Evolutionary conservation across 192 early-diverging fungal species (phyloP).

Genomic region (Coemansia sp.): DNA sequence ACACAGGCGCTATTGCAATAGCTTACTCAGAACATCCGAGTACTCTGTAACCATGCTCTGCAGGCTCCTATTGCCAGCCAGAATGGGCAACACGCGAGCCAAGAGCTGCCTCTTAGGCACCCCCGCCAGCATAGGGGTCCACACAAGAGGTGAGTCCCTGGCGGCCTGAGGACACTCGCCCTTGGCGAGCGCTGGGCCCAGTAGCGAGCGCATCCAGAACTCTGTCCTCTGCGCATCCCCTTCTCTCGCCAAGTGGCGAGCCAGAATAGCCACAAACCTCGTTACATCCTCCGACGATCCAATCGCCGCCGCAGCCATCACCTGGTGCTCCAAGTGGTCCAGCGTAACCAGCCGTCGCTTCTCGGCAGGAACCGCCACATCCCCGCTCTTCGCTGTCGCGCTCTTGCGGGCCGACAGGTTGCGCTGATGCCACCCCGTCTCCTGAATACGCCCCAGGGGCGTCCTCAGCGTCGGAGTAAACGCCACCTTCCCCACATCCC

Average conservation of each 20-base stretch:
- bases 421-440: constrained; percentile 16
- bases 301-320: constrained; percentile 15
- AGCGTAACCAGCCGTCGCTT: constrained; percentile 23
- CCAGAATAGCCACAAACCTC: constrained; percentile 20
- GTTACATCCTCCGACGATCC: constrained; percentile 19
- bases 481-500: neutral
- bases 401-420: neutral
- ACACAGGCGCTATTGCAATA: neutral
- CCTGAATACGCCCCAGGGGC: constrained; percentile 18
- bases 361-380: neutral
- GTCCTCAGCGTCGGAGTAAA: neutral
- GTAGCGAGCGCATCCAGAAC: constrained; percentile 36
- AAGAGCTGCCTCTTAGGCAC: constrained; percentile 67
- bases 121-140: constrained; percentile 27
- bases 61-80: constrained; percentile 66
- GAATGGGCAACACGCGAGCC: constrained; percentile 61
- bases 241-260: constrained; percentile 10
- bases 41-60: constrained; percentile 65
- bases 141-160: neutral
- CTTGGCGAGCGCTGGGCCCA: constrained; percentile 33
- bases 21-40: constrained; percentile 12
- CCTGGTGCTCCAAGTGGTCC: constrained; percentile 52
- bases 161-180: neutral
- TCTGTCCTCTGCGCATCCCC: constrained; percentile 10
- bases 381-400: neutral